Conservation (phyloP, 176 grass and related monocot species). For the barley (Hordeum vulgare) region DNA sequence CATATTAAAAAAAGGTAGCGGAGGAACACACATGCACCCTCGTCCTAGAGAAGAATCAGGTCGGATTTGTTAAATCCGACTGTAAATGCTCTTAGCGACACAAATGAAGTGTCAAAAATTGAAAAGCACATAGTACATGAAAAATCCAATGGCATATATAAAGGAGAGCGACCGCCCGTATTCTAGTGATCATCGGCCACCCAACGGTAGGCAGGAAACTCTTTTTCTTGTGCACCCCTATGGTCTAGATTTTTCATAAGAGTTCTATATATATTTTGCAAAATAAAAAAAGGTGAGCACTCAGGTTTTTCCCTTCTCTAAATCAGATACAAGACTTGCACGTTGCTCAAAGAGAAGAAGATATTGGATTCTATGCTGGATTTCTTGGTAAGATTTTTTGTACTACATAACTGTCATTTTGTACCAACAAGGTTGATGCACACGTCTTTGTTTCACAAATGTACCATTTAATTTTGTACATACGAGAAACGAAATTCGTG, state of each 20-base stretch:
- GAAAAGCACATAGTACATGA: no score
- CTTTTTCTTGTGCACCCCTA: background rate
- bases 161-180: background rate
- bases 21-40: no score
- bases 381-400: conserved; percentile 54
- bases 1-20: no score
- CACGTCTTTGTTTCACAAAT: background rate
- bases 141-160: background rate
- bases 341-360: conserved; percentile 55
- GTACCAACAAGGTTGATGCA: background rate
- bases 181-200: background rate
- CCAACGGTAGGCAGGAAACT: background rate
- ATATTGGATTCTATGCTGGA: conserved; percentile 93
- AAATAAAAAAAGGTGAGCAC: background rate
- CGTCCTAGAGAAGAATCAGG: no score
- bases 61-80: no score
- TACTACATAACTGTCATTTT: background rate
- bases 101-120: no score
- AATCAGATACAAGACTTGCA: conserved; percentile 56
- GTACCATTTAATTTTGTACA: background rate
- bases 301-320: background rate
- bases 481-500: background rate
- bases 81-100: no score
- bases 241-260: background rate
- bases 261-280: background rate